These are phyloP conservation scores for Beauveria pseudobassiana DNA, from an alignment of 2,329 filamentous ascomycete genomes.

Conservation along the genomic window DNA sequence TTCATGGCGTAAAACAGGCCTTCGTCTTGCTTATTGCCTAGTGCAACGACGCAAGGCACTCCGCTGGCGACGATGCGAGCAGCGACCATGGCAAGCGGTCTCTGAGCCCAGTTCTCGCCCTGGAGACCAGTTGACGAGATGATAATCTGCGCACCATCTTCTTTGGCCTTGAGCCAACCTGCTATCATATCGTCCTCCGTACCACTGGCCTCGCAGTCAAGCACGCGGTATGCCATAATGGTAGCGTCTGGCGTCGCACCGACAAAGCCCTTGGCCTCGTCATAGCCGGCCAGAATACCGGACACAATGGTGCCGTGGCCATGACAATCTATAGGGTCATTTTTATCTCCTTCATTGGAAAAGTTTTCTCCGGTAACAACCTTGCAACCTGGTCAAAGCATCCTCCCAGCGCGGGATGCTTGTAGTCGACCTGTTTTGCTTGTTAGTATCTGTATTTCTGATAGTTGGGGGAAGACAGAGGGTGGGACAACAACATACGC, in stretches of 20 bases:
- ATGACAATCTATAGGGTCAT: conserved; percentile 6
- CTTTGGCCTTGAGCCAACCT: conserved; percentile 8
- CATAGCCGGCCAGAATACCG: neutral
- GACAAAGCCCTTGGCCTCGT: neutral
- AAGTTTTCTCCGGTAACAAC: neutral
- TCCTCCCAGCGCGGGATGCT: neutral
- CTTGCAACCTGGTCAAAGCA: neutral
- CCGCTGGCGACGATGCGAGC: neutral
- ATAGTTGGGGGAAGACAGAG: neutral
- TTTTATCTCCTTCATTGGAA: neutral
- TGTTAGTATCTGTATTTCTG: neutral
- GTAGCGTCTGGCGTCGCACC: neutral
- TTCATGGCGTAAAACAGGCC: conserved; percentile 2
- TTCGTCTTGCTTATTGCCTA: neutral
- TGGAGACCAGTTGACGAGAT: neutral
- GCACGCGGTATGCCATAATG: neutral
- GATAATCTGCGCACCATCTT: conserved; percentile 9
- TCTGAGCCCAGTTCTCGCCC: neutral
- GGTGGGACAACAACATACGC: neutral
- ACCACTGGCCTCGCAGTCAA: neutral
- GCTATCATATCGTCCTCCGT: conserved; percentile 7
- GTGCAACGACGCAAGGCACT: neutral
- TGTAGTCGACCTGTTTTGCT: neutral
- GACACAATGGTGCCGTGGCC: conserved; percentile 13
- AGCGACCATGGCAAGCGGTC: neutral